A percentile compares a stretch with the other conserved stretches of the same genome.
These are phyloP conservation scores for Russula griseocarnosa DNA, from an alignment of 768 basidiomycete species.

Conservation along the genomic window DNA sequence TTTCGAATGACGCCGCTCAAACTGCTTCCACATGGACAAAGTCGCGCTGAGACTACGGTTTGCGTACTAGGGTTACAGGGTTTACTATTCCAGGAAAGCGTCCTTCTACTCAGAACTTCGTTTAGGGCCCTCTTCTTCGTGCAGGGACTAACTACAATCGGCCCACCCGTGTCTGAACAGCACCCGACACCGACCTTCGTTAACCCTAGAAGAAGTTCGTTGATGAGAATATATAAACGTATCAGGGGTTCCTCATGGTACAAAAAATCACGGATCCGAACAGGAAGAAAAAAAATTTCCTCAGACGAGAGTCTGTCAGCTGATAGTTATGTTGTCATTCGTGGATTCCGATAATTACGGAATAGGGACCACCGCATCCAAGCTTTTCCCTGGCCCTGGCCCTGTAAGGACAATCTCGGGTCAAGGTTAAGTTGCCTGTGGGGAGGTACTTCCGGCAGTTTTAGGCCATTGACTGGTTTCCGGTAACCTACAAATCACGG, in stretches of 20 bases:
- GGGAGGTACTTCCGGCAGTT: neutral
- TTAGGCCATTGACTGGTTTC: neutral
- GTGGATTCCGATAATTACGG: slow-evolving; percentile 2
- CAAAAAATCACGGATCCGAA: neutral
- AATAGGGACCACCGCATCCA: neutral
- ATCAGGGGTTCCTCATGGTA: neutral
- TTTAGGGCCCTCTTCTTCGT: neutral
- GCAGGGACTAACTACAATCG: neutral
- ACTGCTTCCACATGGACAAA: neutral
- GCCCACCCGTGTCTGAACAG: neutral
- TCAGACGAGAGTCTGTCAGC: neutral
- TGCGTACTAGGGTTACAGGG: neutral
- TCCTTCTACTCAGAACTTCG: neutral
- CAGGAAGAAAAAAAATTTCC: neutral
- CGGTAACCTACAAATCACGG: no score
- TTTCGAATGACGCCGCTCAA: neutral
- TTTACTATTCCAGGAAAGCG: neutral
- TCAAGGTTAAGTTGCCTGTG: neutral
- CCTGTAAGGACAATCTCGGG: neutral
- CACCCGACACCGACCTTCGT: neutral
- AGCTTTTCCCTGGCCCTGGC: neutral
- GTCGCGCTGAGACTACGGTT: neutral
- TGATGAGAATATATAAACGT: neutral
- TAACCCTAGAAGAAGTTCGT: neutral
- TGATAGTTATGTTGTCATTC: neutral